Conservation (phyloP, 2,329 filamentous ascomycete species). For the Aspergillus brasiliensis region DNA sequence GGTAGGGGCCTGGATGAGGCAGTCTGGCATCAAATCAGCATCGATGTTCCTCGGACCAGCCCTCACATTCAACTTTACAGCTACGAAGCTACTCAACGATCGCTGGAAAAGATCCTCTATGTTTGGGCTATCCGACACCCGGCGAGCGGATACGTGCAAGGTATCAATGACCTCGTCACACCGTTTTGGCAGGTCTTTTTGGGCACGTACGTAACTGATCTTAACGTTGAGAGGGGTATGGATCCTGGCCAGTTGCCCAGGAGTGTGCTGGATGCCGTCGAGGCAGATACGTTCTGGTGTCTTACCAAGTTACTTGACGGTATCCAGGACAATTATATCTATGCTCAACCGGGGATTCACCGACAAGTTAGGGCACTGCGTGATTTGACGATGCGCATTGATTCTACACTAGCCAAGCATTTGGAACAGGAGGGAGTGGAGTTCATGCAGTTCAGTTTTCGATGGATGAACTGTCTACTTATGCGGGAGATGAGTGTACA, state of each 20-base stretch:
- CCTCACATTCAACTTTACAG: conserved; percentile 93
- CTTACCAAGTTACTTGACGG: conserved; percentile 96
- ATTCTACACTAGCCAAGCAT: conserved; percentile 80
- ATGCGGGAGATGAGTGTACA: conserved; percentile 97
- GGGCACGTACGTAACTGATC: conserved; percentile 90
- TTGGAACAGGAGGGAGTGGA: conserved; percentile 89
- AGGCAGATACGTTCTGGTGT: conserved; percentile 98
- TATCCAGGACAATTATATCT: conserved; percentile 98
- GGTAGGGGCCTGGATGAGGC: conserved; percentile 86
- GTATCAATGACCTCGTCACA: conserved; percentile 96
- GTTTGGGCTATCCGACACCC: conserved; percentile 98
- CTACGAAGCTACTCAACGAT: conserved; percentile 93
- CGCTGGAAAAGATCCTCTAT: conserved; percentile 91
- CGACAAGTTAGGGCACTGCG: conserved; percentile 85
- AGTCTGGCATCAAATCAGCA: conserved; percentile 99
- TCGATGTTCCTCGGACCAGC: conserved; percentile 94
- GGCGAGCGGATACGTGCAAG: conserved; percentile 95
- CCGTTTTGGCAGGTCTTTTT: conserved; percentile 98
- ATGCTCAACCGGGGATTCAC: conserved; percentile 94
- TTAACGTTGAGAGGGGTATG: conserved; percentile 90
- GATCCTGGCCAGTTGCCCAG: conserved; percentile 92
- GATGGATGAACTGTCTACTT: conserved; percentile 99
- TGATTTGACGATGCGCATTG: conserved; percentile 88
- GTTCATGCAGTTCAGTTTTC: conserved; percentile 98
- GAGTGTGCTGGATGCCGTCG: conserved; percentile 90